phyloP scores from a whole-genome alignment of 2,329 filamentous ascomycete species.

The Exophiala sideris region DNA sequence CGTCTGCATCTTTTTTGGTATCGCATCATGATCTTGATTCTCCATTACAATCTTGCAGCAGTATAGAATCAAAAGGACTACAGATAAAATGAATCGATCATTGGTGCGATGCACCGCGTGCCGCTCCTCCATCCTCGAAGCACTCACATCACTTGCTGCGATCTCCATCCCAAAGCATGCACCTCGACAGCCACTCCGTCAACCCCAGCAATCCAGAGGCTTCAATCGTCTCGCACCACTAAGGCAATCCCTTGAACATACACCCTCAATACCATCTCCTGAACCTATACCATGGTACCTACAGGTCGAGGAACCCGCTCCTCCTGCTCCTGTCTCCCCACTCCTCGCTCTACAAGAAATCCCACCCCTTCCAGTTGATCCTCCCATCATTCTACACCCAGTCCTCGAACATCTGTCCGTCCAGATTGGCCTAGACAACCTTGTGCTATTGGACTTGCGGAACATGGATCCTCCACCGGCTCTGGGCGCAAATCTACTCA shows the following conservation, averaged over 20 bases:
- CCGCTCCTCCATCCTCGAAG: constrained; percentile 22
- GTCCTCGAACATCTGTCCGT: constrained; percentile 76
- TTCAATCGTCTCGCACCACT: constrained; percentile 1
- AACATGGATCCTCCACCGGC: constrained; percentile 80
- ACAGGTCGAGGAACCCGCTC: constrained; percentile 58
- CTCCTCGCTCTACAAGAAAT: constrained; percentile 55
- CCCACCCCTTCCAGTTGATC: constrained; percentile 62
- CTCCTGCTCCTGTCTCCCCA: constrained; percentile 35
- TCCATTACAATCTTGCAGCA: too few relatives aligned
- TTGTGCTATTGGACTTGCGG: constrained; percentile 78
- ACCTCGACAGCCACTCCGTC: background rate
- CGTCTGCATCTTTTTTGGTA: background rate
- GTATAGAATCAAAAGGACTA: too few relatives aligned
- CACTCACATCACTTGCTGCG: constrained; percentile 25
- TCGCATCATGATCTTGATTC: background rate
- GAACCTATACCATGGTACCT: constrained; percentile 71
- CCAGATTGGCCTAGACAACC: constrained; percentile 79
- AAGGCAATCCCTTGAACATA: background rate
- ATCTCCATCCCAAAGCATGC: constrained; percentile 6
- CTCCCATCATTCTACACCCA: constrained; percentile 68
- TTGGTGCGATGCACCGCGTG: constrained; percentile 20
- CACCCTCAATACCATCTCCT: constrained; percentile 38
- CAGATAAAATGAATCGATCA: constrained; percentile 21
- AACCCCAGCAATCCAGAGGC: background rate
- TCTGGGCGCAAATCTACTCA: constrained; percentile 81